These are phyloP conservation scores for Leccinum insolens DNA, from an alignment of 1,284 basidiomycete genomes.

Conservation along the genomic window DNA sequence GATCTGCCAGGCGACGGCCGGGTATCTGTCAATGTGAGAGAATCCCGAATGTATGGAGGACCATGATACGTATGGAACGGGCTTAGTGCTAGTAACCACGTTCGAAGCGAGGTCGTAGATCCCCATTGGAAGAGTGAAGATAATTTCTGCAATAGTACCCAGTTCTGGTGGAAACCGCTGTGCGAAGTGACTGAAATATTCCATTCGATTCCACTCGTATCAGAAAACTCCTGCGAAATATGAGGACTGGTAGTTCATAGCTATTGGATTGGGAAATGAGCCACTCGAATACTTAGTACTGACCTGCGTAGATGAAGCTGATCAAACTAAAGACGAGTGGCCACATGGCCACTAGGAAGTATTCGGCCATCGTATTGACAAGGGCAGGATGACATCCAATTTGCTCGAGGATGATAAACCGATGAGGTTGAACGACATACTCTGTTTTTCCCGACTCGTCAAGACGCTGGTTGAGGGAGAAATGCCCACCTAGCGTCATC, in stretches of 20 bases:
- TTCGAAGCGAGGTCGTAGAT: constrained; percentile 44
- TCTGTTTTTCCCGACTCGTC: constrained; percentile 8
- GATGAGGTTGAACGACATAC: constrained; percentile 38
- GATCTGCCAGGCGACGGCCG: constrained; percentile 27
- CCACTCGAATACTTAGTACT: constrained; percentile 9
- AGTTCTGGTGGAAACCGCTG: constrained; percentile 34
- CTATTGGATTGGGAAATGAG: constrained; percentile 2
- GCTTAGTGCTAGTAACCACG: background rate
- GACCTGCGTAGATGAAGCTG: constrained; percentile 43
- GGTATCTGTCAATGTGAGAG: constrained; percentile 31
- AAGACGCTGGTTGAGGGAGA: background rate
- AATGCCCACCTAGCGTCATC: constrained; percentile 39
- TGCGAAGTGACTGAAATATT: constrained; percentile 3
- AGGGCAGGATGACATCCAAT: constrained; percentile 53
- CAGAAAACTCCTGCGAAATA: constrained; percentile 14
- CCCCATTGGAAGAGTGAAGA: constrained; percentile 50
- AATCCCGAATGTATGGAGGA: constrained; percentile 40
- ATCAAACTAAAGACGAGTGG: constrained; percentile 46
- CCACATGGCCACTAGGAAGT: constrained; percentile 43
- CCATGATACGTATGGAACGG: constrained; percentile 40
- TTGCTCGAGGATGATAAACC: constrained; percentile 61
- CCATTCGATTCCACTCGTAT: constrained; percentile 10
- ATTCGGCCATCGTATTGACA: constrained; percentile 47
- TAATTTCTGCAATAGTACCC: constrained; percentile 57
- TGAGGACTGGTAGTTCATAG: constrained; percentile 9